Evolutionary conservation across 805 yeast species (phyloP), one percentile per base, ranked within the genome.

Genomic region (Ascoidea rubescens): DNA sequence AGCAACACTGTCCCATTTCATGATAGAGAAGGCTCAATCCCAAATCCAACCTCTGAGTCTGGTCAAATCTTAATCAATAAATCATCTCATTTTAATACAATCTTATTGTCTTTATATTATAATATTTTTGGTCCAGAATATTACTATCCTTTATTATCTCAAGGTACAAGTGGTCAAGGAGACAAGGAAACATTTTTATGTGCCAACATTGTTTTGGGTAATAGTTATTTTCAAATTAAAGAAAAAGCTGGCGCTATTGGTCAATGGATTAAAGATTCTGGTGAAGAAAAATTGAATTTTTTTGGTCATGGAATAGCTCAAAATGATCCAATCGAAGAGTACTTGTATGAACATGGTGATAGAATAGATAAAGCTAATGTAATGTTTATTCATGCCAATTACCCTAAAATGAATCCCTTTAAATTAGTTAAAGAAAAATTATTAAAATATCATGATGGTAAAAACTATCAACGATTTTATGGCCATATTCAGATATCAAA

Each of bases 111-210:
- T 0, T 63, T 80, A 45, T 84, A 81, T 64, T 84, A 84, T 64
- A 83, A 83, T 59, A 68, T 79, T 52, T 77, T 73, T 60, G 88
- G 88, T 0, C 84, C 82, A 42, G 65, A 72, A 5, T 69, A 74
- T 52, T 82, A 73, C 62, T 82, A 80, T 60, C 79, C 79, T 2
- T 66, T 82, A 48, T 67, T 82, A 46, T 70, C 83, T 3, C 80
- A 79, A 62, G 82, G 84, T 43, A 72, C 72, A 45, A 77, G 76
- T 4, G 93, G 93, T 16, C 87, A 82, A 66, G 93, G 91, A 50
- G 91, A 85, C 62, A 85, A 84, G 60, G 91, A 84, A 57, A 83
- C 91, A 0, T 82, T 82, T 55, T 69, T 82, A 51, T 86, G 88
- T 0, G 86, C 88, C 0, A 82, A 87, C 2, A 71, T 72, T 33